These are phyloP conservation scores for Yamadazyma dushanensis DNA, from an alignment of 1,139 yeast genomes.

Conservation along the genomic window DNA sequence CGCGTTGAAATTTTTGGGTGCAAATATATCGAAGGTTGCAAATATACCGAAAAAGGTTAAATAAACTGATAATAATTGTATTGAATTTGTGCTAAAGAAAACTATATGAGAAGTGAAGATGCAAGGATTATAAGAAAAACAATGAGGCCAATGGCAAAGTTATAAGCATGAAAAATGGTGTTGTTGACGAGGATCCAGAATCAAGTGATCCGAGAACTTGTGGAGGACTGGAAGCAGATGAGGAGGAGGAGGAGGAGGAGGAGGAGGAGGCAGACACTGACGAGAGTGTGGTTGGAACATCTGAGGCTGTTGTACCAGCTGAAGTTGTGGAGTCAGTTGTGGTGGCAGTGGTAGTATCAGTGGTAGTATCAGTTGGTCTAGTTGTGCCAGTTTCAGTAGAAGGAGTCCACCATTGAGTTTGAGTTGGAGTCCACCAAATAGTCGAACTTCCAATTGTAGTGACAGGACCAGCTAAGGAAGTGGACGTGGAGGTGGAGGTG, in stretches of 20 bases:
- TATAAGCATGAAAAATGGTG: conserved; percentile 5
- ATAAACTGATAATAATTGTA: too few relatives aligned
- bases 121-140: conserved; percentile 2
- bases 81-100: too few relatives aligned
- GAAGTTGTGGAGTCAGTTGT: not conserved
- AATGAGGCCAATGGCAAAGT: conserved; percentile 6
- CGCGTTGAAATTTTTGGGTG: conserved; percentile 1
- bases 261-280: not conserved
- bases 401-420: conserved; percentile 10
- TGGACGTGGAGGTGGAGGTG: not conserved
- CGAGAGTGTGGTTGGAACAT: conserved; percentile 3
- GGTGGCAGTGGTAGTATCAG: conserved; percentile 3
- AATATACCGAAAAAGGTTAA: too few relatives aligned
- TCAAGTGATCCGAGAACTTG: conserved; percentile 10
- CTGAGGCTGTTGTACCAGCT: conserved; percentile 1
- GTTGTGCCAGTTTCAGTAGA: conserved; percentile 1
- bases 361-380: conserved; percentile 2
- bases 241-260: not conserved
- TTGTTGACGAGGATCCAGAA: conserved; percentile 3
- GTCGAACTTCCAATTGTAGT: conserved; percentile 5
- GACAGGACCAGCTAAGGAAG: conserved; percentile 1
- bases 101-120: too few relatives aligned
- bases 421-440: conserved; percentile 13
- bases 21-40: too few relatives aligned
- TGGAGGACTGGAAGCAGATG: conserved; percentile 1